A percentile compares a stretch with the other conserved stretches of the same genome.
Conservation (phyloP, 2,329 filamentous ascomycete genomes). For the Exophiala bonariae region DNA sequence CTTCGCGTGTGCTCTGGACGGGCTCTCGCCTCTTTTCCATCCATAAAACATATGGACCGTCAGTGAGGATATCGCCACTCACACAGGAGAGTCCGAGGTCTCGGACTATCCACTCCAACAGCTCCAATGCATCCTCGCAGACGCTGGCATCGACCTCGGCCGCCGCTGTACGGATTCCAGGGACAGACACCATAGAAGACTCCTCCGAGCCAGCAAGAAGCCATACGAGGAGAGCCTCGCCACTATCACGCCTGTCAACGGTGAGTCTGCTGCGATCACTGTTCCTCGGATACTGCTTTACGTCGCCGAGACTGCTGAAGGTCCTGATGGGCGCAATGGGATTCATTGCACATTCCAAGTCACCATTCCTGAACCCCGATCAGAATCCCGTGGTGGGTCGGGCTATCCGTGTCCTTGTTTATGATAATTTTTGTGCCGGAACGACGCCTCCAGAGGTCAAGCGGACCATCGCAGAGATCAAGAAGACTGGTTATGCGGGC, state of each 20-base stretch:
- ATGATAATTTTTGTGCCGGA: slow-evolving; percentile 59
- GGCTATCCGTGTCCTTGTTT: slow-evolving; percentile 49
- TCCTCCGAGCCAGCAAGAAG: no score
- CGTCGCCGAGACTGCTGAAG: slow-evolving; percentile 32
- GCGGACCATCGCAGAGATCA: slow-evolving; percentile 46
- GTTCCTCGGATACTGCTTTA: slow-evolving; percentile 33
- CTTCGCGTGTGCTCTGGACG: no score
- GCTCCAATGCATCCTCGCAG: no score
- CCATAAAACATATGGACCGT: no score
- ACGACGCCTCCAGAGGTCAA: slow-evolving; percentile 49
- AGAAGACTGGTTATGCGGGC: slow-evolving; percentile 51
- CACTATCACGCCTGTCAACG: slow-evolving; percentile 16
- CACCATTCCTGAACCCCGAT: slow-evolving; percentile 47
- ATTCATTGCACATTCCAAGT: slow-evolving; percentile 44
- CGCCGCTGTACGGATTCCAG: no score
- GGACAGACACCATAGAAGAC: no score
- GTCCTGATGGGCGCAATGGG: slow-evolving; percentile 33
- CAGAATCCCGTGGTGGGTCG: slow-evolving; percentile 47
- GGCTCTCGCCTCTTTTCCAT: no score
- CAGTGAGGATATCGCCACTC: no score
- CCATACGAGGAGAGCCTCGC: no score
- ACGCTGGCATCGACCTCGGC: no score
- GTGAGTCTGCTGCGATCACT: slow-evolving; percentile 31
- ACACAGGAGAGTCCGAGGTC: no score
- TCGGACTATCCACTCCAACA: no score